Base-by-base conservation (phyloP, 345 rosid genomes). In the Arabidopsis arenosa region DNA sequence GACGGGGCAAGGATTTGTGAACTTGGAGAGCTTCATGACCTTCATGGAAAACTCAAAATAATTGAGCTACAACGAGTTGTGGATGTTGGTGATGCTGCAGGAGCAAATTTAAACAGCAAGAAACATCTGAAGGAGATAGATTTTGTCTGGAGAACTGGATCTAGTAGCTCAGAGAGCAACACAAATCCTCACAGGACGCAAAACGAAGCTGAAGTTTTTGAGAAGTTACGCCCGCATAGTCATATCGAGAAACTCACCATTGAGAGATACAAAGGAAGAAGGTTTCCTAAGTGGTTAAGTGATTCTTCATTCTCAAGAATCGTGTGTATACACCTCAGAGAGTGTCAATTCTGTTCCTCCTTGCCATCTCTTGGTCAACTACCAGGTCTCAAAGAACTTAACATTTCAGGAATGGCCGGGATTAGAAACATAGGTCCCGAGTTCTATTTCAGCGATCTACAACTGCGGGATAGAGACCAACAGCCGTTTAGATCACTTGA, bases 321-420 rank as follows among this genome's bases (percentile, higher is more conserved):
- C 2, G 59, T 48, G 7, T 52, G 60, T 23, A 65, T 72, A 48
- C 60, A 49, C 62, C 71, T 84, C 63, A 73, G 43, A 13, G 79
- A 74, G 14, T 81, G 81, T 72, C 70, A 51, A 49, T 77, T 80
- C 60, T 80, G 87, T 54, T 48, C 64, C 28, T 76, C 70, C 32
- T 77, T 84, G 79, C 85, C 87, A 36, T 69, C 80, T 36, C 55
- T 84, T 8, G 87, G 87, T 47, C 82, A 74, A 52, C 70, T 84
- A 44, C 64, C 83, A 23, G 70, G 80, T 61, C 85, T 84, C 15
- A 72, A 74, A 75, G 74, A 82, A 17, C 84, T 84, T 35, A 32
- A 48, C 52, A 79, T 84, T 41, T 65, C 75, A 13, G 49, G 77
- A 63, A 80, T 84, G 69, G 17, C 32, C 2, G 72, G 85, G 8